phyloP scores from a whole-genome alignment of 169 alveolate genomes.

The Cryptosporidium andersoni region DNA sequence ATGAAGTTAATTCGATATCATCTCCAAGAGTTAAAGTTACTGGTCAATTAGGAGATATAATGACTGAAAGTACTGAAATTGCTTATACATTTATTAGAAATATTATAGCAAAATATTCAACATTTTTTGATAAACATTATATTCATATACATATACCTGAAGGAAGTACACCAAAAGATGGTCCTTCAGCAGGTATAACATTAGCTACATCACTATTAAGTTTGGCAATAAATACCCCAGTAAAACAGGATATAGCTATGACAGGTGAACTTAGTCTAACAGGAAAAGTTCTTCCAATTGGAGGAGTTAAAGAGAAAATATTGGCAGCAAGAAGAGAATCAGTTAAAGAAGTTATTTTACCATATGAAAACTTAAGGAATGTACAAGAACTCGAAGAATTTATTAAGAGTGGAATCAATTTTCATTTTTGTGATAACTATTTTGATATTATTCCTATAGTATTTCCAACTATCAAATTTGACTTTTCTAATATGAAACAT shows the following conservation, averaged over 20 bases:
- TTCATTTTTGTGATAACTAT: slow-evolving; percentile 78
- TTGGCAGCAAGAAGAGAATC: slow-evolving; percentile 92
- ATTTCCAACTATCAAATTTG: too few relatives aligned
- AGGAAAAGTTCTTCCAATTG: slow-evolving; percentile 90
- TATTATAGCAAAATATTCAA: slow-evolving; percentile 73
- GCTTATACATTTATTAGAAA: slow-evolving; percentile 89
- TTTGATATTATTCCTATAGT: too few relatives aligned
- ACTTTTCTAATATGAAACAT: too few relatives aligned
- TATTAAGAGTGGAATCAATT: slow-evolving; percentile 73
- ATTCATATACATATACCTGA: slow-evolving; percentile 93
- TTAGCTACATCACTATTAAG: background rate
- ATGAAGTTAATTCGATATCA: too few relatives aligned
- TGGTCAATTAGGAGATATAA: slow-evolving; percentile 91
- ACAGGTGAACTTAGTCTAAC: slow-evolving; percentile 95
- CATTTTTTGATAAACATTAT: slow-evolving; percentile 82
- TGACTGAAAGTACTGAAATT: slow-evolving; percentile 91
- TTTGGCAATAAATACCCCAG: background rate
- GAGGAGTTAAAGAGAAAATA: slow-evolving; percentile 93
- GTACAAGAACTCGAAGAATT: slow-evolving; percentile 76
- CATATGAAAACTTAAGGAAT: slow-evolving; percentile 79
- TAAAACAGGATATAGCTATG: slow-evolving; percentile 84
- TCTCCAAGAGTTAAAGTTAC: slow-evolving; percentile 83
- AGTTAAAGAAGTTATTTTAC: slow-evolving; percentile 81
- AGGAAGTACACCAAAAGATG: slow-evolving; percentile 83
- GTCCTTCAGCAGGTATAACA: background rate